These are phyloP conservation scores for Kazachstania taianensis DNA, from an alignment of 805 yeast species.

Conservation along the genomic window DNA sequence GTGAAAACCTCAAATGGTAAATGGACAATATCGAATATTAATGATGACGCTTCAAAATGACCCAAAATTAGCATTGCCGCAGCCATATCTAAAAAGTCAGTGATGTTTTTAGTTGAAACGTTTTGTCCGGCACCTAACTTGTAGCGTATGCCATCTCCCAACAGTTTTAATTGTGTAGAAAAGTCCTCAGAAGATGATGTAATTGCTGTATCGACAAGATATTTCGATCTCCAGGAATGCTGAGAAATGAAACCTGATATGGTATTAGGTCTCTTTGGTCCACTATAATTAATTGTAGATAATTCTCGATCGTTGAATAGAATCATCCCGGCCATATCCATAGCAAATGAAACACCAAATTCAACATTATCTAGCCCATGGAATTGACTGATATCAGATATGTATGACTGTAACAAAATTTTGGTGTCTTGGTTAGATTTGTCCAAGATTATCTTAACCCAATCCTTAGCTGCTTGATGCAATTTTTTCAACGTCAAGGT, in stretches of 20 bases:
- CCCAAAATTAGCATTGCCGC: slow-evolving; percentile 35
- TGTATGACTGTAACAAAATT: slow-evolving; percentile 67
- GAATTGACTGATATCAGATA: slow-evolving; percentile 37
- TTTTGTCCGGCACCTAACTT: slow-evolving; percentile 12
- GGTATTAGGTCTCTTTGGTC: slow-evolving; percentile 39
- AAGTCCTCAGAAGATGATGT: slow-evolving; percentile 24
- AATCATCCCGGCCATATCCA: slow-evolving; percentile 74
- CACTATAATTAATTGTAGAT: slow-evolving; percentile 34
- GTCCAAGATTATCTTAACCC: slow-evolving; percentile 53
- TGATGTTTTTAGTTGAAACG: slow-evolving; percentile 28
- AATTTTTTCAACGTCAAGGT: slow-evolving; percentile 52
- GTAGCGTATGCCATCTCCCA: slow-evolving; percentile 15
- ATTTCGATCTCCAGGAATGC: slow-evolving; percentile 56
- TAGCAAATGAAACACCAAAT: slow-evolving; percentile 82
- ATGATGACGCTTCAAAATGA: slow-evolving; percentile 31
- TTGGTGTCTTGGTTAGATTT: slow-evolving; percentile 66
- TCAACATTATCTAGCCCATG: slow-evolving; percentile 40
- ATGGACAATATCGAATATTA: slow-evolving; percentile 39
- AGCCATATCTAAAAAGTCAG: slow-evolving; percentile 36
- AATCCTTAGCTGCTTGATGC: slow-evolving; percentile 46
- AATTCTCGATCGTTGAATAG: slow-evolving; percentile 59
- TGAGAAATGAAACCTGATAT: slow-evolving; percentile 68
- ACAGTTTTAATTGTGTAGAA: slow-evolving; percentile 12
- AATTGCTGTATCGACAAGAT: slow-evolving; percentile 26
- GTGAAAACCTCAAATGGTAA: slow-evolving; percentile 66